Evolutionary conservation across 495 filamentous ascomycete species (phyloP), one percentile per base, ranked within the genome.

Genomic region (Daldinia concentrica): DNA sequence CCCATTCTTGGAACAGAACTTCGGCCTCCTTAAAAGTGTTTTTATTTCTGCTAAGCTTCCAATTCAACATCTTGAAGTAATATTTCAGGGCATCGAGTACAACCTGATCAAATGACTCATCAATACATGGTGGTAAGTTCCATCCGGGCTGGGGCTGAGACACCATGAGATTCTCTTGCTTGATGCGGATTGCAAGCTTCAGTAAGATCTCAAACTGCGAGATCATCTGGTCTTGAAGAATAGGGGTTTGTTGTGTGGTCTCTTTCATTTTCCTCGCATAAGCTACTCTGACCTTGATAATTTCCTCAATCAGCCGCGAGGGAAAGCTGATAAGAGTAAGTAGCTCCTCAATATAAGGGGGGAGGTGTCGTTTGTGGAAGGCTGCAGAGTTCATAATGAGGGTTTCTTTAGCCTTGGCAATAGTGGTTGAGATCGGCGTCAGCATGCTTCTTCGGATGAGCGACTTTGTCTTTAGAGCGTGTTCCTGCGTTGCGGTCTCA

Each of bases 11-110:
- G 76, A 97, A 95, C 32, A 99, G 82, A 68, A 99, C 92, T 80
- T 99, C 95, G 12, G 95, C 95, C 75, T 98, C 95, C 77, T 98
- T 98, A 86, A 98, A 98, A 0, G 95, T 97, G 79, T 98, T 99
- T 77, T 97, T 98, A 81, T 98, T 98, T 50, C 93, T 92, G 76
- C 93, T 93, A 51, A 99, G 83, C 77, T 98, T 98, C 92, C 94
- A 97, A 73, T 97, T 97, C 58, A 99, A 83, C 82, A 99, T 91
- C 72, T 93, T 92, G 84, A 99, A 98, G 77, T 98, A 99, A 77
- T 97, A 98, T 76, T 94, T 96, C 70, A 99, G 85, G 1, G 95
- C 95, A 76, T 98, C 94, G 57, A 99, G 79, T 6, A 98, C 93
- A n/a, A 95, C 92, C n/a, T 88, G 85, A 75, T 99, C 95, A 74